Conservation (phyloP, 2,329 filamentous ascomycete species). For the Sporothrix dimorphospora region DNA sequence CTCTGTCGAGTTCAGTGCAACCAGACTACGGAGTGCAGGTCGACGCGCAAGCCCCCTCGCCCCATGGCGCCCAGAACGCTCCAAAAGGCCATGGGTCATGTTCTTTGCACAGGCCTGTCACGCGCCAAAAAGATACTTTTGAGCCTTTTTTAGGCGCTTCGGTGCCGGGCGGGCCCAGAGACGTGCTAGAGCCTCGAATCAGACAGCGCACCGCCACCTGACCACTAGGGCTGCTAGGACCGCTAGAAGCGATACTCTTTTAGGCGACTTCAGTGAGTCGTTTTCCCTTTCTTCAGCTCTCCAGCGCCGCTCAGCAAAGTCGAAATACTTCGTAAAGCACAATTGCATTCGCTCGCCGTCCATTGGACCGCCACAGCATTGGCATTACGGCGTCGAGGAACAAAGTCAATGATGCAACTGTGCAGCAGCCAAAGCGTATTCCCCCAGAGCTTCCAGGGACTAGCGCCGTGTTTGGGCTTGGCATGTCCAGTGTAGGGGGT, state of each 20-base stretch:
- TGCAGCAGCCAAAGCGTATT: neutral
- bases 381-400: neutral
- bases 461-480: neutral
- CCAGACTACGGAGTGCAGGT: too few species aligned
- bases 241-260: conserved; percentile 7
- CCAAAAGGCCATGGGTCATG: neutral
- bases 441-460: conserved; percentile 2
- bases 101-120: neutral
- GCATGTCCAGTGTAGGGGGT: neutral
- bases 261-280: neutral
- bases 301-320: neutral
- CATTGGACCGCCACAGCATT: conserved; percentile 1
- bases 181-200: neutral
- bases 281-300: neutral
- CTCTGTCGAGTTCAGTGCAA: neutral
- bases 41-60: neutral
- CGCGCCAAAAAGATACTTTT: neutral
- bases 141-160: neutral
- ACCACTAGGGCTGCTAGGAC: neutral
- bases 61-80: neutral
- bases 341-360: neutral
- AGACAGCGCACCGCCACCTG: neutral
- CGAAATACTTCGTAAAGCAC: too few species aligned
- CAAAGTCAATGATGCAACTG: conserved; percentile 21
- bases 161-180: neutral